Conservation (phyloP, 78 protist species). For the Dictyostelium brefeldianum region DNA sequence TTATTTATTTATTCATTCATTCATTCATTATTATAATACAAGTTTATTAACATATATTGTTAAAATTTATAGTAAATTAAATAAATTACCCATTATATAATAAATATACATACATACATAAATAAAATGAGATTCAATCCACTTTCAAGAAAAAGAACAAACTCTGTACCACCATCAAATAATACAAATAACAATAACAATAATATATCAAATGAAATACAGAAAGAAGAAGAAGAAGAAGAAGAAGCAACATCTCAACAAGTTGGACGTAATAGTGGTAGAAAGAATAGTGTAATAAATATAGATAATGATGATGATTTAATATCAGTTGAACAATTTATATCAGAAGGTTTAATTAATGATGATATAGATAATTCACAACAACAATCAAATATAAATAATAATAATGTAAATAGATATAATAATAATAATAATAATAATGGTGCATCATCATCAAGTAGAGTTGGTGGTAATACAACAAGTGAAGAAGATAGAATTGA, state of each 20-base stretch:
- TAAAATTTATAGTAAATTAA: background rate
- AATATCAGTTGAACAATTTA: conserved; percentile 68
- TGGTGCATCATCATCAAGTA: background rate
- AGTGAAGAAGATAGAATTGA: conserved; percentile 26
- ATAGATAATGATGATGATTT: conserved; percentile 44
- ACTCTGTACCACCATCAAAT: background rate
- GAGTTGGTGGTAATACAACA: background rate
- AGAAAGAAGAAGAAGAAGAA: conserved; percentile 13
- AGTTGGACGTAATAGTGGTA: background rate
- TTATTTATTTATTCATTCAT: background rate
- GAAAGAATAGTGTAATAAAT: conserved; percentile 8
- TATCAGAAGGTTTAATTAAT: conserved; percentile 2
- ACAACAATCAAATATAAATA: background rate
- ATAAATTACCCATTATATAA: background rate
- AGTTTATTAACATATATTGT: background rate
- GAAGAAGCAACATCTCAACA: conserved; percentile 25
- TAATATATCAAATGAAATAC: background rate
- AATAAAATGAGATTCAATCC: conserved; percentile 25
- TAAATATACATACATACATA: background rate
- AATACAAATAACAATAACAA: background rate
- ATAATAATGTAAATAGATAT: background rate
- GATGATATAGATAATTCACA: background rate
- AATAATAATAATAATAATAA: background rate
- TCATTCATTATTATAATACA: background rate
- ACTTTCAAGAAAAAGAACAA: conserved; percentile 19